These are phyloP conservation scores for Termitomyces sp. DNA, from an alignment of 768 basidiomycete species.

Conservation along the genomic window DNA sequence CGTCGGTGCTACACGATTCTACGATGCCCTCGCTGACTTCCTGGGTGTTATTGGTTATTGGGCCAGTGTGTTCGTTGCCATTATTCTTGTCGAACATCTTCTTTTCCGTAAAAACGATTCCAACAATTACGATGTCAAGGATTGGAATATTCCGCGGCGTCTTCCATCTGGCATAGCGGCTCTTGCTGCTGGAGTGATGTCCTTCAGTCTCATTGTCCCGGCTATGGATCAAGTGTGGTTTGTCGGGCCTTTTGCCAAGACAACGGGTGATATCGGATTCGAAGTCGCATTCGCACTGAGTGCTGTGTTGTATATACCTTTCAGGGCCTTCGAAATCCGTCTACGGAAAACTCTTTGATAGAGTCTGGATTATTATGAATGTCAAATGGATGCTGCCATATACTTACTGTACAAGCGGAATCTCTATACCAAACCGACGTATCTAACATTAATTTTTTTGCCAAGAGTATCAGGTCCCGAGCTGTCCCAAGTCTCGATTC, in stretches of 20 bases:
- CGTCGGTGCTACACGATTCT: conserved; percentile 71
- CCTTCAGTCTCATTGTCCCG: conserved; percentile 59
- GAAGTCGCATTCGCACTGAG: conserved; percentile 63
- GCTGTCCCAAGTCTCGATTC: too few species aligned
- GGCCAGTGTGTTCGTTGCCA: conserved; percentile 56
- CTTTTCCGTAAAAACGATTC: conserved; percentile 57
- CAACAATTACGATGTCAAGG: conserved; percentile 43
- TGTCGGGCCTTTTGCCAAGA: conserved; percentile 65
- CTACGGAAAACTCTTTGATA: conserved; percentile 15
- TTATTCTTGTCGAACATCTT: conserved; percentile 68
- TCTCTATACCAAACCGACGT: not conserved
- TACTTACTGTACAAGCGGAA: not conserved
- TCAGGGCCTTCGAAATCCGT: conserved; percentile 48
- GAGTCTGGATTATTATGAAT: not conserved
- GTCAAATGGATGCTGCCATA: not conserved
- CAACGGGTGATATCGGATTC: conserved; percentile 79
- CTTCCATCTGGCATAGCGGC: conserved; percentile 73
- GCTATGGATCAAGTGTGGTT: conserved; percentile 79
- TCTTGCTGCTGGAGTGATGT: conserved; percentile 44
- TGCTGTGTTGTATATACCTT: conserved; percentile 51
- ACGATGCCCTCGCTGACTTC: conserved; percentile 68
- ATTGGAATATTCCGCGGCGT: conserved; percentile 53
- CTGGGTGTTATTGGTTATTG: conserved; percentile 72
- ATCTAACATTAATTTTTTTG: not conserved
- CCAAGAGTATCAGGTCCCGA: too few species aligned